A percentile compares a stretch with the other conserved stretches of the same genome.
These are phyloP conservation scores for Phytophthora cryptogea DNA, from an alignment of 352 stramenopile genomes.

Conservation along the genomic window DNA sequence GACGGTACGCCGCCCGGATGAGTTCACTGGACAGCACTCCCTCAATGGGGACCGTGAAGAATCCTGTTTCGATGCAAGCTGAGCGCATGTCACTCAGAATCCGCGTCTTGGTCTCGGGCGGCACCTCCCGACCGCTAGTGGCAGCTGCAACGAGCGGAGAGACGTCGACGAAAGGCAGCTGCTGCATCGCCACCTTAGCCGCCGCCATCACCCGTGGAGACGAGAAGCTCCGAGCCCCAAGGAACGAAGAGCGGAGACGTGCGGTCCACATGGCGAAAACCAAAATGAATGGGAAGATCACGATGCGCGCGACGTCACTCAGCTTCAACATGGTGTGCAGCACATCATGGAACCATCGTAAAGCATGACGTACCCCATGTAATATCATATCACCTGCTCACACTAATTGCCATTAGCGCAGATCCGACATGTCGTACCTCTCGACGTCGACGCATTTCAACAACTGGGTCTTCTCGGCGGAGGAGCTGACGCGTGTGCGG, in stretches of 20 bases:
- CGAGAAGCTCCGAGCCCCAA: slow-evolving; percentile 17
- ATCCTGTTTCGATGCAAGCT: slow-evolving; percentile 64
- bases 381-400: slow-evolving; percentile 6
- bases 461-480: slow-evolving; percentile 84
- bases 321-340: slow-evolving; percentile 22
- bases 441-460: slow-evolving; percentile 88
- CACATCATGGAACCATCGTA: background rate
- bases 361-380: background rate
- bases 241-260: slow-evolving; percentile 1
- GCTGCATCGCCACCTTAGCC: slow-evolving; percentile 46
- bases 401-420: background rate
- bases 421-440: slow-evolving; percentile 74
- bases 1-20: slow-evolving; percentile 59
- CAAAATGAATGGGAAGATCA: slow-evolving; percentile 8
- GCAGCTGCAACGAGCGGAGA: slow-evolving; percentile 50
- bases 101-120: slow-evolving; percentile 34
- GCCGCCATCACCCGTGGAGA: slow-evolving; percentile 50
- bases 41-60: slow-evolving; percentile 80
- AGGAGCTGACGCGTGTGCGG: slow-evolving; percentile 62
- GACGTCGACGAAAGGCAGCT: slow-evolving; percentile 75
- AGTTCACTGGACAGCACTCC: slow-evolving; percentile 57
- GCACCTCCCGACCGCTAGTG: slow-evolving; percentile 7
- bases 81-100: slow-evolving; percentile 63
- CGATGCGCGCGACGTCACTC: background rate
- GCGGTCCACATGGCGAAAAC: slow-evolving; percentile 17